Base-by-base conservation (phyloP, 2,329 filamentous ascomycete genomes). In the Pestalotiopsis sp. region DNA sequence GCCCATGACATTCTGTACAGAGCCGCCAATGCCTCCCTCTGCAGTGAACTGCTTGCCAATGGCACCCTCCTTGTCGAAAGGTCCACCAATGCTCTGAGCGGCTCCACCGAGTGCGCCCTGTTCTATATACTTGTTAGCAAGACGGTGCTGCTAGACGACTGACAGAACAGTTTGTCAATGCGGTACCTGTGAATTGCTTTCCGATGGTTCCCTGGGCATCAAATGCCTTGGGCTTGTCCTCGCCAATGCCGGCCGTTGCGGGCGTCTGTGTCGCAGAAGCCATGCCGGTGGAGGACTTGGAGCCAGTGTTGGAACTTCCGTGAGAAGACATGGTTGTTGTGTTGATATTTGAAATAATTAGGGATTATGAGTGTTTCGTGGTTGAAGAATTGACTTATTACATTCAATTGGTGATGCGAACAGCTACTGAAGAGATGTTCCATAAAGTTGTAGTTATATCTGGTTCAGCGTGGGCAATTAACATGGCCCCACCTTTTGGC, bases 21-120 rank as follows among this genome's bases (percentile, higher is more conserved):
- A 82, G 1, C 87, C 87, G 2, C 86, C 87, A 36, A 89, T 83
- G 4, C 79, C 81, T 20, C 86, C 86, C 59, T 86, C 83, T 0
- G 81, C 75, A 0, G 86, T 88, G 72, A 89, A 90, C 71, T 87
- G 85, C 68, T 84, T 85, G 23, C 87, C 87, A 67, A 89, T 82
- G 9, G 81, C 73, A 0, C 87, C 86, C 2, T 88, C 84, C 72
- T 86, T 86, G 49, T 77, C 79, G 36, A 87, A 75, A 0, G 84
- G 84, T 0, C 85, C 85, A 0, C 87, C 86, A 7, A 89, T 78
- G 69, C 81, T 82, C 75, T 87, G 79, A 0, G 83, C 85, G 2
- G 82, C 78, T 12, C 85, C 82, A 6, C 87, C 86, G n/a, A 89
- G 76, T 0, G 81, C 79, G 20, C 86, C 86, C 4, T 84, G 74